Evolutionary conservation across 371 early-diverging fungal genomes (phyloP), one percentile per base, ranked within the genome.

Genomic region (Capillidium heterosporum): DNA sequence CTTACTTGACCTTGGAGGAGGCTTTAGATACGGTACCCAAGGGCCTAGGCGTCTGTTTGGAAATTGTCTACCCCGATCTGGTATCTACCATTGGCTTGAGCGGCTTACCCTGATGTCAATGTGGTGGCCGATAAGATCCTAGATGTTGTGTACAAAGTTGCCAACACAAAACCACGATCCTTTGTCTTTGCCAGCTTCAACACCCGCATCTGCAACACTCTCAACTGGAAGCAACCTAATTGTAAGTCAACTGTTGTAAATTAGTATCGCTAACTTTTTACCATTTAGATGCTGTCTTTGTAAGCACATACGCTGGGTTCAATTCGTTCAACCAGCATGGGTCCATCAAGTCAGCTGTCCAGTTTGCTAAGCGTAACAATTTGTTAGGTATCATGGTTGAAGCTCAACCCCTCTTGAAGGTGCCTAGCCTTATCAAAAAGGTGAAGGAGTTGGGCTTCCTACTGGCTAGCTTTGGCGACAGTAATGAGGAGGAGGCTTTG

Each of bases 161-260:
- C 71, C 17, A 57, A 63, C 50, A 65, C 62, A 0, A 58, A 57
- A 8, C 51, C 11, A 23, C 69, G 67, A 32, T 62, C 67, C 48
- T 71, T 84, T 32, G 76, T 95, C 65, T 91, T 92, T 63, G 82
- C 84, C 11, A 88, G 89, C 0, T 87, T 88, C 69, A 89, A 89
- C 64, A 89, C 93, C 15, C 69, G 77, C 17, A 81, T 91, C 5
- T 95, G 96, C 70, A 85, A 85, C 39, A 84, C 89, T 4, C 67
- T 93, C 48, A 95, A 89, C 67, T 93, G 93, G 95, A 95, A 95
- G 67, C 96, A 95, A 63, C 94, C 95, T 32, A 93, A 94, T 65
- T 95, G 78, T 84, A 69, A 67, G 80, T 72, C 1, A 13, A 1
- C n/a, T 24, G 26, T 31, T 27, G n/a, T n/a, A 23, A 41, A 17